These are phyloP conservation scores for Kwoniella shandongensis DNA, from an alignment of 768 basidiomycete species.

Conservation along the genomic window DNA sequence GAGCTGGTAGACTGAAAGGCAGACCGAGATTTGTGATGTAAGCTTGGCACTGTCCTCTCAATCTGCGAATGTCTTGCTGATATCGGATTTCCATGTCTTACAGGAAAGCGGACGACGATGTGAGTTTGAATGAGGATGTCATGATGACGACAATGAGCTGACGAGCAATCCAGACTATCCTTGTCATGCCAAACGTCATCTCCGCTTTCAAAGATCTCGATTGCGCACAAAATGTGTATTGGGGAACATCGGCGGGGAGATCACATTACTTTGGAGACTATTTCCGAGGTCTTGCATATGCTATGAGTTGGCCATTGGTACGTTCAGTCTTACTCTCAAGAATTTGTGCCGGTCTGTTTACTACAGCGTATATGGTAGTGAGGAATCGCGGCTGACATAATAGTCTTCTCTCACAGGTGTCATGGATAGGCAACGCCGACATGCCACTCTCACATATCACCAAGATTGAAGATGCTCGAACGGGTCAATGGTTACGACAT, in stretches of 20 bases:
- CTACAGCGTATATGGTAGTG: background rate
- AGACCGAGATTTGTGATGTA: slow-evolving; percentile 54
- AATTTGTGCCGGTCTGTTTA: too few relatives aligned
- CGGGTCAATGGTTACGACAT: slow-evolving; percentile 54
- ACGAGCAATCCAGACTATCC: slow-evolving; percentile 43
- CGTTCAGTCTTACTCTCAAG: slow-evolving; percentile 9
- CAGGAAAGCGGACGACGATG: slow-evolving; percentile 55
- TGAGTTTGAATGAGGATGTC: slow-evolving; percentile 24
- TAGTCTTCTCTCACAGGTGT: slow-evolving; percentile 31
- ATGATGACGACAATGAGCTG: too few relatives aligned
- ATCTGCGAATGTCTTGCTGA: background rate
- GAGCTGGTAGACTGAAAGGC: slow-evolving; percentile 49
- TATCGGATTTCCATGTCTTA: background rate
- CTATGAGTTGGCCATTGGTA: slow-evolving; percentile 54
- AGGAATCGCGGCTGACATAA: background rate
- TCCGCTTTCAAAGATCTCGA: slow-evolving; percentile 51
- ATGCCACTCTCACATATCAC: slow-evolving; percentile 52
- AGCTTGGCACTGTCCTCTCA: slow-evolving; percentile 22
- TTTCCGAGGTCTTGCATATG: slow-evolving; percentile 54
- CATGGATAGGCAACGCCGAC: slow-evolving; percentile 54
- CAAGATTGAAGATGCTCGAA: slow-evolving; percentile 54
- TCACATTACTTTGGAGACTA: slow-evolving; percentile 53
- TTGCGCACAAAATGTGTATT: slow-evolving; percentile 53
- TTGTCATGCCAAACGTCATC: slow-evolving; percentile 54
- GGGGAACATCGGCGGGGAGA: slow-evolving; percentile 53